Percentiles rank a stretch among this genome's conserved stretches.
phyloP scores from a whole-genome alignment of 2,329 filamentous ascomycete species.

The Stachybotrys chartarum region DNA sequence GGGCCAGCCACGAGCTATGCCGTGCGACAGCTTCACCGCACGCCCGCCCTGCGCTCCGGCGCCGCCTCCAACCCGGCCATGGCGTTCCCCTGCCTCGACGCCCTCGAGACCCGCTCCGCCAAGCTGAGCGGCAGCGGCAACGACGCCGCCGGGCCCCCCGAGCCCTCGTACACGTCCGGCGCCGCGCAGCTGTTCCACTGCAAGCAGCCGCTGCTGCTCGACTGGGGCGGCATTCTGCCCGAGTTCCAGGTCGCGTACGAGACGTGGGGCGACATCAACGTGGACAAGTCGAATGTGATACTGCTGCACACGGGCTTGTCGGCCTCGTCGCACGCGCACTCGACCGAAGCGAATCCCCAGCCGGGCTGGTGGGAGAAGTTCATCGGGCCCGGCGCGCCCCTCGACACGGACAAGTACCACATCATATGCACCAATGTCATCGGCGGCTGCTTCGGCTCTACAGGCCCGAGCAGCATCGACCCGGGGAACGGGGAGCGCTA shows the following conservation, averaged over 20 bases:
- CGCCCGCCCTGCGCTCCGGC: conserved; percentile 15
- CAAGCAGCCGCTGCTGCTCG: conserved; percentile 67
- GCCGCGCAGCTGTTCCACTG: conserved; percentile 74
- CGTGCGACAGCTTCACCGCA: conserved; percentile 14
- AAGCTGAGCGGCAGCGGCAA: conserved; percentile 48
- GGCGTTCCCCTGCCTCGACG: conserved; percentile 85
- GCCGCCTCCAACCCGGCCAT: conserved; percentile 72
- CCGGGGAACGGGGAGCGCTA: conserved; percentile 83
- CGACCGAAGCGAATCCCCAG: conserved; percentile 76
- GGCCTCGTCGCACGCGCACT: conserved; percentile 95
- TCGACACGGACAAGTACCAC: conserved; percentile 89
- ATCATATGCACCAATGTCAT: conserved; percentile 96
- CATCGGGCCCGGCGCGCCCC: conserved; percentile 75
- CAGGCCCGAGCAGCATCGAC: conserved; percentile 81
- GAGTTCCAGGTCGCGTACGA: conserved; percentile 91
- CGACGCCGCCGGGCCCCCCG: conserved; percentile 60
- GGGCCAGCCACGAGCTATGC: neutral
- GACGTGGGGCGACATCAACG: conserved; percentile 79
- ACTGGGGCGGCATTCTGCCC: conserved; percentile 90
- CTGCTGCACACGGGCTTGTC: conserved; percentile 90
- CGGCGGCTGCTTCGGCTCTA: conserved; percentile 92
- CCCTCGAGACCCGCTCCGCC: conserved; percentile 70
- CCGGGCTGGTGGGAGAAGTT: conserved; percentile 99
- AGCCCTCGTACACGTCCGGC: conserved; percentile 90
- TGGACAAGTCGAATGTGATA: conserved; percentile 79